phyloP scores from a whole-genome alignment of 1,139 yeast species.

The Arxiozyma heterogenica region DNA sequence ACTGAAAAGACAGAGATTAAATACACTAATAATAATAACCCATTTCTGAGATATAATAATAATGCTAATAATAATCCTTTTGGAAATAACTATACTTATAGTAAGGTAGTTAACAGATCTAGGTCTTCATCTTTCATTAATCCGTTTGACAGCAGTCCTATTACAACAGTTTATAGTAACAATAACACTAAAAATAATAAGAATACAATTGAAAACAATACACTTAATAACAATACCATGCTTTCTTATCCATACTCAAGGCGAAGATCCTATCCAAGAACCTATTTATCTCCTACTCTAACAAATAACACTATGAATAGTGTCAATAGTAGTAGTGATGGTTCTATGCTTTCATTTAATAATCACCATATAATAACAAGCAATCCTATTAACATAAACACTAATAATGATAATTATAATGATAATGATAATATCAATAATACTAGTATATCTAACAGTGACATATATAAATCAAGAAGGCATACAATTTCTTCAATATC shows the following conservation, averaged over 20 bases:
- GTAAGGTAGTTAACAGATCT: background rate
- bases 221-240: background rate
- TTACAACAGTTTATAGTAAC: background rate
- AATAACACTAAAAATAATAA: background rate
- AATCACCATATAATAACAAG: background rate
- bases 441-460: background rate
- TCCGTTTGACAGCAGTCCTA: background rate
- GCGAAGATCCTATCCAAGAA: background rate
- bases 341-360: background rate
- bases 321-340: no score
- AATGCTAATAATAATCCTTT: background rate
- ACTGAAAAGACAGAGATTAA: background rate
- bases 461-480: conserved; percentile 1
- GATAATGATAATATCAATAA: no score
- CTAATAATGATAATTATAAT: no score
- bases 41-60: background rate
- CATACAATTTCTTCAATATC: background rate
- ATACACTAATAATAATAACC: background rate
- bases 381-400: background rate
- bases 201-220: no score
- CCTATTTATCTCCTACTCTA: background rate
- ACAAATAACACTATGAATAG: background rate
- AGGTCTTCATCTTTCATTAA: background rate
- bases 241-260: background rate
- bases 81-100: background rate